Evolutionary conservation across 768 basidiomycete genomes (phyloP).

Genomic region (Phylloporus arenicola): DNA sequence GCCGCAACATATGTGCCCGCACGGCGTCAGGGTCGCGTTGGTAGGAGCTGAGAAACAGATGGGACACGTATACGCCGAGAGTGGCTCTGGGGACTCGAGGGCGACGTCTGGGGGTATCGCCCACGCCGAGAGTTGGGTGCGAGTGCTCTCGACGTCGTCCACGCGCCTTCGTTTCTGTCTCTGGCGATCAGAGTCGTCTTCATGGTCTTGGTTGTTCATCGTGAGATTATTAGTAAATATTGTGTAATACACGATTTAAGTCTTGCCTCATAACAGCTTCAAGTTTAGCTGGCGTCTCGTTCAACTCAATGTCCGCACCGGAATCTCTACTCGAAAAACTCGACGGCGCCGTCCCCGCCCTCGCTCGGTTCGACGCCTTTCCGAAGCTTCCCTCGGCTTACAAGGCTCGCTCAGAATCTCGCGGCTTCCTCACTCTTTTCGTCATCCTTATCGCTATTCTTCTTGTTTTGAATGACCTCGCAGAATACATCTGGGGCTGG

Average conservation of each 20-base stretch:
- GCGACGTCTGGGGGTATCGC: constrained; percentile 12
- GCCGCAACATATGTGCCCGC: constrained; percentile 77
- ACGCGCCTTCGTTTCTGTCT: constrained; percentile 16
- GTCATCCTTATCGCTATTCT: constrained; percentile 61
- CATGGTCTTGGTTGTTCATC: too few species aligned
- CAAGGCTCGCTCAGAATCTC: constrained; percentile 70
- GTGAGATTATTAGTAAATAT: constrained; percentile 4
- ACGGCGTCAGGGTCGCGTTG: constrained; percentile 72
- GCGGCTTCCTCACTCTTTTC: constrained; percentile 77
- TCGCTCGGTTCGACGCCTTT: constrained; percentile 80
- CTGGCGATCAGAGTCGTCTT: constrained; percentile 2
- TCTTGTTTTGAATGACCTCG: constrained; percentile 81
- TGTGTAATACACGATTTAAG: constrained; percentile 16
- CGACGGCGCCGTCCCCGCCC: constrained; percentile 50
- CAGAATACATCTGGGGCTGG: constrained; percentile 93
- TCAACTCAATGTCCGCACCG: constrained; percentile 8
- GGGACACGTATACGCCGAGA: constrained; percentile 69
- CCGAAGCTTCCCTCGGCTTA: constrained; percentile 80
- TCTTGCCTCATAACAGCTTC: constrained; percentile 3
- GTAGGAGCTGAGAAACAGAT: constrained; percentile 75
- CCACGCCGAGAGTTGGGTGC: constrained; percentile 20
- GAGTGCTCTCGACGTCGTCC: constrained; percentile 1
- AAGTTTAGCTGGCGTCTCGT: neutral
- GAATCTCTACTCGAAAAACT: constrained; percentile 53
- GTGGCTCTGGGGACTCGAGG: constrained; percentile 21